Evolutionary conservation across 2,329 filamentous ascomycete species (phyloP), one percentile per base, ranked within the genome.

Genomic region (Gremmenia infestans): DNA sequence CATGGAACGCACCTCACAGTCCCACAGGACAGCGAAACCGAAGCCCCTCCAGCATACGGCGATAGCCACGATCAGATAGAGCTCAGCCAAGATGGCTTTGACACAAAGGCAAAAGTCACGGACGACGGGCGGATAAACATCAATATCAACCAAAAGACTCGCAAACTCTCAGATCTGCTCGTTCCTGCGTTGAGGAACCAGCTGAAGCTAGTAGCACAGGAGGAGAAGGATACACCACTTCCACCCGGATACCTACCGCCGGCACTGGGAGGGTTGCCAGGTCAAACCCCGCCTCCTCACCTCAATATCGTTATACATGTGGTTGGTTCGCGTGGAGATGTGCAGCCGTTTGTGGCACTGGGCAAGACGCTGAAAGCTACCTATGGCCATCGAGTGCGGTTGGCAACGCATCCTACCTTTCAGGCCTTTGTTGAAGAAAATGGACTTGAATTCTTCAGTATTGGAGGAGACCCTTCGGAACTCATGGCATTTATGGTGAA

Each of bases 401-500:
- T 92, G 43, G 88, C 87, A 5, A 92, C 89, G 0, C 88, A 92
- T 65, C 72, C 80, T 3, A 83, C 78, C 2, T 92, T 92, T 63
- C 77, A 82, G 61, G 70, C 75, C 0, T 89, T 91, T 62, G 83
- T 91, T 3, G 79, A 84, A 57, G 81, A 88, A 52, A 84, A 85
- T 67, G 86, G 79, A 0, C 77, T 92, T 14, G 88, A 91, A 65
- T 92, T 91, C 70, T 91, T 88, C 70, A 81, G 74, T 59, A 88
- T 91, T 51, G 87, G 87, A n/a, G 88, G 87, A 2, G 86, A 91
- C 67, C 88, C 88, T 1, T 80, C 84, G 1, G 81, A 88, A 65
- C 75, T 91, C 45, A 91, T 91, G 88, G 89, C 90, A 3, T 95
- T 93, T 66, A 95, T 95, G 90, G 90, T 94, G 47, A 92, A 92